Conservation (phyloP, 2,329 filamentous ascomycete genomes). For the Ramichloridium luteum region DNA sequence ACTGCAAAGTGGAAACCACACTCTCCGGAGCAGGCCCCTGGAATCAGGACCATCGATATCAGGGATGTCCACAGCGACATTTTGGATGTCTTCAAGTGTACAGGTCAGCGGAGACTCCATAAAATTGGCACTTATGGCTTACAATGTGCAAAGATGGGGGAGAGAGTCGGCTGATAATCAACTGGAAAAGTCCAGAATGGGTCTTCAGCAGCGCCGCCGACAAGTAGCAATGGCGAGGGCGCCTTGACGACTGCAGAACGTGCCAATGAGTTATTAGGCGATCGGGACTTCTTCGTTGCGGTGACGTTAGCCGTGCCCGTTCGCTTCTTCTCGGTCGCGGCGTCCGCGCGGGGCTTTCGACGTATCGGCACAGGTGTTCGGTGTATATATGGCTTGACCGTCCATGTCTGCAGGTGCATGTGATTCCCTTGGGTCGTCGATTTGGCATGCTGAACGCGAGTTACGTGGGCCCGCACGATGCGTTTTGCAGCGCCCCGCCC, state of each 20-base stretch:
- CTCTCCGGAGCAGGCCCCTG: conserved; percentile 24
- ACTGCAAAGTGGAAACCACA: conserved; percentile 28
- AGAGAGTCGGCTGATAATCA: conserved; percentile 10
- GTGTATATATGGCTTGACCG: conserved; percentile 11
- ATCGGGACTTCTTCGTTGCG: no score
- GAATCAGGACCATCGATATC: conserved; percentile 28
- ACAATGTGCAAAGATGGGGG: conserved; percentile 12
- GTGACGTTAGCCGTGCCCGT: no score
- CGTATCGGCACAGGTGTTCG: conserved; percentile 2
- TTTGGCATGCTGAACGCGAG: conserved; percentile 12
- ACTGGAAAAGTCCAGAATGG: conserved; percentile 13
- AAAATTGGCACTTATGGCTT: no score
- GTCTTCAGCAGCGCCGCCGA: conserved; percentile 5
- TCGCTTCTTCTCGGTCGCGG: background rate
- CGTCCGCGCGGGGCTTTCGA: conserved; percentile 2
- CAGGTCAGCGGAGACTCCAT: no score
- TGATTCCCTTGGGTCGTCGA: conserved; percentile 4
- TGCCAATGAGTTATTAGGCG: no score
- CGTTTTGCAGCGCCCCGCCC: conserved; percentile 12
- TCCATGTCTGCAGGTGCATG: conserved; percentile 12
- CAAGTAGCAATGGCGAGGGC: no score
- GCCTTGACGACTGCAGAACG: no score
- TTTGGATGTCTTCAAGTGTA: conserved; percentile 11
- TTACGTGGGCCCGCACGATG: conserved; percentile 13
- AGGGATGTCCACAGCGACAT: conserved; percentile 31